Percentiles rank a stretch among this genome's conserved stretches.
phyloP scores from a whole-genome alignment of 768 basidiomycete genomes.

The Favolaschia claudopus region DNA sequence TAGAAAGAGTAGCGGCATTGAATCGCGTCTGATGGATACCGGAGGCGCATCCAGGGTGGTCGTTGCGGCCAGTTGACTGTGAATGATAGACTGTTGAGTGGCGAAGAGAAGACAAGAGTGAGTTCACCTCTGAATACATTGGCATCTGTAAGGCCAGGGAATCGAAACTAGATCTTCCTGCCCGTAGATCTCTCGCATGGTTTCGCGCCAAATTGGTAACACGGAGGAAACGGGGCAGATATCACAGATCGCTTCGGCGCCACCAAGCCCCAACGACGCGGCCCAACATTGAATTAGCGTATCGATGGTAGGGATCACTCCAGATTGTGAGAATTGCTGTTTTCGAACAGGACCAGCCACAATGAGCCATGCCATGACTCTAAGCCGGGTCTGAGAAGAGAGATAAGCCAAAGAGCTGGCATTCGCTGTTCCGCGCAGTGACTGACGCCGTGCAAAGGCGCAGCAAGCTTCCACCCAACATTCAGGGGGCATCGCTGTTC shows the following conservation, averaged over 20 bases:
- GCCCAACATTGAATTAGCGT: neutral
- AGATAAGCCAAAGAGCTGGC: neutral
- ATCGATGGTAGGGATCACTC: neutral
- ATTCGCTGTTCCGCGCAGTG: neutral
- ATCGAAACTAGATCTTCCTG: slow-evolving; percentile 1
- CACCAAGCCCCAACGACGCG: neutral
- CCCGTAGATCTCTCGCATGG: slow-evolving; percentile 3
- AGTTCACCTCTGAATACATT: neutral
- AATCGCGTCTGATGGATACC: neutral
- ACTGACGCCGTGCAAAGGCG: neutral
- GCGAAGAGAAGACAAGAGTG: neutral
- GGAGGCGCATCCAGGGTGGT: neutral
- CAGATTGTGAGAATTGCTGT: neutral
- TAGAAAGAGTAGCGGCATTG: neutral
- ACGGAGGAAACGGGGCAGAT: neutral
- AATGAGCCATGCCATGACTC: slow-evolving; percentile 9
- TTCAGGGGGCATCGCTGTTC: neutral
- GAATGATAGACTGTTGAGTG: neutral
- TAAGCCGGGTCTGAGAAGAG: neutral
- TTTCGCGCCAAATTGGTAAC: neutral
- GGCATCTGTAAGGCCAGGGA: neutral
- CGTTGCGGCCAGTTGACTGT: neutral
- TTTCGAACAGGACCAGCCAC: neutral
- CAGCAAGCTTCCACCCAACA: too few relatives aligned
- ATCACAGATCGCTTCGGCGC: neutral